Percentiles rank a stretch among this genome's conserved stretches.
phyloP scores from a whole-genome alignment of 441 rosid genomes.

The Adansonia rubrostipa region DNA sequence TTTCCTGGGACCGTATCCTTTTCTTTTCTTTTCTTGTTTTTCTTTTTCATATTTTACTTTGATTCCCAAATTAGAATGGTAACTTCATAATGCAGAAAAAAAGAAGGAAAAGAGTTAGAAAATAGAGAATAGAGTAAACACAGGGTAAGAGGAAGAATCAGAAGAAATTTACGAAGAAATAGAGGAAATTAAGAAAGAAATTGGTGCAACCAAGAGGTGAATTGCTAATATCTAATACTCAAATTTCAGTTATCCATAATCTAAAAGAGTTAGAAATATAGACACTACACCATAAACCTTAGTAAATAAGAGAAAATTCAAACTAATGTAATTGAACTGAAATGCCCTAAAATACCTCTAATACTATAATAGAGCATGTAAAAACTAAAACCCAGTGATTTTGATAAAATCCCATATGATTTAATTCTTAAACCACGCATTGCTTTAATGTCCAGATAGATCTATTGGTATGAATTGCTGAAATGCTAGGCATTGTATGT shows the following conservation, averaged over 20 bases:
- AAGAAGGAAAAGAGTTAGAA: neutral
- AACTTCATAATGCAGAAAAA: neutral
- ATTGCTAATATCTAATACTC: neutral
- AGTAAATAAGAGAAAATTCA: neutral
- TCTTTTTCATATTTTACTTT: neutral
- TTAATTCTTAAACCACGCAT: neutral
- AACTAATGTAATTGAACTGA: neutral
- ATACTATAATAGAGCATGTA: neutral
- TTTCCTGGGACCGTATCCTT: constrained; percentile 94
- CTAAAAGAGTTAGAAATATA: neutral
- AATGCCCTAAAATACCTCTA: neutral
- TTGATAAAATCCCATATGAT: neutral
- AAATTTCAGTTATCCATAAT: constrained; percentile 11
- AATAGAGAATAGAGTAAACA: neutral
- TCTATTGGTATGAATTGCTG: constrained; percentile 15
- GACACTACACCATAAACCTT: neutral
- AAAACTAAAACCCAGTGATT: neutral
- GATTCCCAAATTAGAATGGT: neutral
- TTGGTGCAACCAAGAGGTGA: neutral
- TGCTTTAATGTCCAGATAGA: neutral
- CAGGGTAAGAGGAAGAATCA: neutral
- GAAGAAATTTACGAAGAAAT: neutral
- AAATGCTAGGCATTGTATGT: neutral
- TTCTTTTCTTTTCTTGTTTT: neutral
- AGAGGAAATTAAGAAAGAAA: constrained; percentile 9